Percentiles rank a stretch among this genome's conserved stretches.
Conservation (phyloP, 2,329 filamentous ascomycete species). For the Penicillium sp. region DNA sequence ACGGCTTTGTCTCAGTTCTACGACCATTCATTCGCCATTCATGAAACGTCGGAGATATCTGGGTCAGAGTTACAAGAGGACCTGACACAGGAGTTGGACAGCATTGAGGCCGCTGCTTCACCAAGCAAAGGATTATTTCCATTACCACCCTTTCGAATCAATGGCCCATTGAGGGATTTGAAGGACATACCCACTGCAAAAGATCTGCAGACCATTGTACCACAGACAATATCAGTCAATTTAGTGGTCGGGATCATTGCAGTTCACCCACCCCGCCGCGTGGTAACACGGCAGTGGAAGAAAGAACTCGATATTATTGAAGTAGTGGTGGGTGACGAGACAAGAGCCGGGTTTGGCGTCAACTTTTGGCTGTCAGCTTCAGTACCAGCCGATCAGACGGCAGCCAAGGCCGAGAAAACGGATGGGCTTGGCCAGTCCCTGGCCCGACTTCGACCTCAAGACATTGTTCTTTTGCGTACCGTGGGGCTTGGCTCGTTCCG, state of each 20-base stretch:
- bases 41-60: slow-evolving; percentile 55
- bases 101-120: slow-evolving; percentile 9
- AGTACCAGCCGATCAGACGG: slow-evolving; percentile 31
- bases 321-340: slow-evolving; percentile 81
- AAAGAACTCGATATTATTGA: slow-evolving; percentile 68
- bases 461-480: slow-evolving; percentile 77
- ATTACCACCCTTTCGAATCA: slow-evolving; percentile 31
- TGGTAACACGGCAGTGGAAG: slow-evolving; percentile 61
- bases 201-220: slow-evolving; percentile 67
- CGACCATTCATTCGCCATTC: slow-evolving; percentile 72
- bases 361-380: slow-evolving; percentile 73
- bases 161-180: slow-evolving; percentile 61
- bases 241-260: slow-evolving; percentile 79
- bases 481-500: slow-evolving; percentile 76
- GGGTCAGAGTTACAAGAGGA: slow-evolving; percentile 20
- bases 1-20: slow-evolving; percentile 66
- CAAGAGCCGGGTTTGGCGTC: slow-evolving; percentile 74
- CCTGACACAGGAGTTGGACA: slow-evolving; percentile 26
- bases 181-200: slow-evolving; percentile 67
- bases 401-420: slow-evolving; percentile 16
- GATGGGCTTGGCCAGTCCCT: slow-evolving; percentile 43
- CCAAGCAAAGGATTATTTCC: slow-evolving; percentile 9
- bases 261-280: slow-evolving; percentile 64
- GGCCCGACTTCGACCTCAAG: slow-evolving; percentile 62
- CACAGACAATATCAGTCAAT: slow-evolving; percentile 80